Base-by-base conservation (phyloP, 495 filamentous ascomycete species). In the Penicillium argentinense region DNA sequence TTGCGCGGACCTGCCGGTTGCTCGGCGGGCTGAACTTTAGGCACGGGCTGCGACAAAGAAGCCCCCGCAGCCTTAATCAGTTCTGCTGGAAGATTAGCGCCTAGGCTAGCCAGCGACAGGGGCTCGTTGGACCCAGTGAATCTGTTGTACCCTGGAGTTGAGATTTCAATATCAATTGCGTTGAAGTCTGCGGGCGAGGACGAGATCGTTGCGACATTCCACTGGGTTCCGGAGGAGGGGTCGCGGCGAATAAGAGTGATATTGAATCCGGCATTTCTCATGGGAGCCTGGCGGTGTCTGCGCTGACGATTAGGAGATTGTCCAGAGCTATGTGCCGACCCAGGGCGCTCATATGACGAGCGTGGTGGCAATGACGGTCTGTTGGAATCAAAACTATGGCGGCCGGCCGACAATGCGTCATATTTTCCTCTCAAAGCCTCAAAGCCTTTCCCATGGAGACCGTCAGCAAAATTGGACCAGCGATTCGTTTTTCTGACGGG, bases 181-280 rank as follows among this genome's bases (percentile, higher is more conserved):
- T 61, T 65, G 21, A 45, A 59, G 34, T 74, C 63, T 42, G 60
- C 46, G 13, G 50, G 55, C 4, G 63, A 52, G 4, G 73, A 79
- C 16, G 75, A 74, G 29, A 96, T 81, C 30, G 71, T 86, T 4
- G 86, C 90, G 21, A 97, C 83, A 54, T 97, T 96, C 88, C 89
- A 96, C 62, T 98, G 93, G 28, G 74, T 77, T 9, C 84, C 83
- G 19, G 85, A 84, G 1, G 80, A 72, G 3, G 89, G 86, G 66
- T 97, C 89, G 25, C 93, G 86, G 11, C 93, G 86, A 42, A 98
- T 96, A 9, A 98, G 69, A 0, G 87, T 95, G 23, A 97, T 78
- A n/a, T 83, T 81, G 75, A 83, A 68, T 5, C 66, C 62, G 9
- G 59, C 19, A 45, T 56, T 44, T 36, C 24, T 56, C 21, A 9